phyloP scores from a whole-genome alignment of 495 filamentous ascomycete species.

The Viridothelium virens region DNA sequence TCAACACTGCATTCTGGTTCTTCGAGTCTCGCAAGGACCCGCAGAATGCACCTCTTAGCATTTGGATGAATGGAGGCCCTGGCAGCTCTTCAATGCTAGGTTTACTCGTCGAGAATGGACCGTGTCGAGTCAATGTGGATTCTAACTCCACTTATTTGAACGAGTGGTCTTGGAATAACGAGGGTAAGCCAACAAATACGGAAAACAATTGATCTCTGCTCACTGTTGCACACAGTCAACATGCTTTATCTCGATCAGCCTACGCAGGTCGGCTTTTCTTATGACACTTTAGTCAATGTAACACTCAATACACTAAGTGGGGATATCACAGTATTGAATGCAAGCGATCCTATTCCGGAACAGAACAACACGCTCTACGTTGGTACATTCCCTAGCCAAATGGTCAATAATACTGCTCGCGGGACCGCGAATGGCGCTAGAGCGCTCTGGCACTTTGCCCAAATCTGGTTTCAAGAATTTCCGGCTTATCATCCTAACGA shows the following conservation, averaged over 20 bases:
- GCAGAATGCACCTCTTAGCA: constrained; percentile 48
- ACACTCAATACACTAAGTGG: constrained; percentile 32
- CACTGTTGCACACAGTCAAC: constrained; percentile 13
- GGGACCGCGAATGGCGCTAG: constrained; percentile 11
- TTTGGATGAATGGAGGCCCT: constrained; percentile 20
- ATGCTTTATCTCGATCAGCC: constrained; percentile 28
- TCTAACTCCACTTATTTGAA: constrained; percentile 31
- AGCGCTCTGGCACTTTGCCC: constrained; percentile 21
- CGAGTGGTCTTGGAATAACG: constrained; percentile 30
- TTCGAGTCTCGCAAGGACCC: constrained; percentile 56
- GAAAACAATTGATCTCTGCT: constrained; percentile 8
- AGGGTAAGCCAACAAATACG: not conserved
- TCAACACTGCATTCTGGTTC: constrained; percentile 77
- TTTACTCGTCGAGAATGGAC: constrained; percentile 29
- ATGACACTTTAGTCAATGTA: constrained; percentile 34
- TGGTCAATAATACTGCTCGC: constrained; percentile 13
- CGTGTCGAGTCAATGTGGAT: constrained; percentile 29
- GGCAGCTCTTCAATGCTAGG: constrained; percentile 24
- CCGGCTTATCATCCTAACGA: constrained; percentile 18
- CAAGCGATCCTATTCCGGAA: constrained; percentile 15
- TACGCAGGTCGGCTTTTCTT: constrained; percentile 34
- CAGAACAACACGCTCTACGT: constrained; percentile 21
- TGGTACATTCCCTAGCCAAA: constrained; percentile 21
- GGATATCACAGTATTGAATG: constrained; percentile 9
- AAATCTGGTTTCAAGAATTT: constrained; percentile 21